phyloP scores from a whole-genome alignment of 768 basidiomycete species.

The Russula brevipes region DNA sequence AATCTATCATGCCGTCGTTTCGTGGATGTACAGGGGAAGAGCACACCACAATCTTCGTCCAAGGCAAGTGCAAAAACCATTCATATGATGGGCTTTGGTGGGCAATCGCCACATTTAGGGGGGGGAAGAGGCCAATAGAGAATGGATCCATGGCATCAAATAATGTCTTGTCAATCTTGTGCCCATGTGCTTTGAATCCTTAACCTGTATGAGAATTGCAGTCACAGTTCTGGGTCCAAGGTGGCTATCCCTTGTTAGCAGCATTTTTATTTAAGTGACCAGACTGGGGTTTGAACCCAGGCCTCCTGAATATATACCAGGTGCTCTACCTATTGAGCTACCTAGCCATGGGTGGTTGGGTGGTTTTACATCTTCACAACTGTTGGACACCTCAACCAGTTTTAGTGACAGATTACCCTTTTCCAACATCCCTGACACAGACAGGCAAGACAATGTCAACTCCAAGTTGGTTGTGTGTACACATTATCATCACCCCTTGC shows the following conservation, averaged over 20 bases:
- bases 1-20: too few relatives aligned
- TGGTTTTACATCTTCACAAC: too few relatives aligned
- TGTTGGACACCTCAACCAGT: too few relatives aligned
- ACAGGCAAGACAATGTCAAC: not conserved
- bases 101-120: not conserved
- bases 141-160: not conserved
- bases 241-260: too few relatives aligned
- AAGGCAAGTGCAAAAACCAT: not conserved
- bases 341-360: too few relatives aligned
- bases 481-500: not conserved
- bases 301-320: too few relatives aligned
- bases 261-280: too few relatives aligned
- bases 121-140: not conserved
- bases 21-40: not conserved
- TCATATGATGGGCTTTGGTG: not conserved
- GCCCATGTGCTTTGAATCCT: not conserved
- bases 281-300: too few relatives aligned
- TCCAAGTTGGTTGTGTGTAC: not conserved
- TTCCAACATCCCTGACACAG: not conserved
- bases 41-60: not conserved
- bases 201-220: not conserved
- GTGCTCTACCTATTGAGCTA: too few relatives aligned
- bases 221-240: not conserved
- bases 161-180: accelerated
- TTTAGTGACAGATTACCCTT: too few relatives aligned